Base-by-base conservation (phyloP, 2,329 filamentous ascomycete species). In the Paraphaeosphaeria sporulosa region DNA sequence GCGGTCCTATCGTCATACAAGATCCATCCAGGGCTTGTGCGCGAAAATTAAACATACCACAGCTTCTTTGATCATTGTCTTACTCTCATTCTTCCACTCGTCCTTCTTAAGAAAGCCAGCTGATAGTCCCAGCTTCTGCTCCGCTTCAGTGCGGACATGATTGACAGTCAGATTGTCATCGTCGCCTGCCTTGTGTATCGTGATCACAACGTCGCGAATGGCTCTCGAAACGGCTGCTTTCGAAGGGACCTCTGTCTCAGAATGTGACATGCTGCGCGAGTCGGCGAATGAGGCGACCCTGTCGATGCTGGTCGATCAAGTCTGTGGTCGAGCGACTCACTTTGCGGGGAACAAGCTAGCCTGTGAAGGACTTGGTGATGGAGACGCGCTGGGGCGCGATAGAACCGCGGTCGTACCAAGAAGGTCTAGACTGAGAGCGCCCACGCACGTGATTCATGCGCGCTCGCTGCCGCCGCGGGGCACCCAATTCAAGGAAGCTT, bases 141-240 rank as follows among this genome's bases (percentile, higher is more conserved):
- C 86, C 4, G 82, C 83, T 25, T 80, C 80, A 32, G 78, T 69
- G 51, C 87, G 84, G 53, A 88, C 83, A 57, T 80, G 80, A 63
- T 86, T 88, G 55, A 88, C 79, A 0, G 87, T 88, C 62, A 88
- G 73, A 53, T 86, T 81, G 6, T 86, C 82, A 34, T 76, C 71
- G 21, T 84, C 76, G 57, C 76, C 77, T 2, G 69, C 65, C 55
- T 78, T 78, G 69, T 81, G 71, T 13, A 80, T 71, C 3, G 74
- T 66, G 48, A 76, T 71, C 40, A 83, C 81, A 30, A 78, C 73
- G 59, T 79, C 69, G 58, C 75, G 76, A 13, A 85, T 70, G 27
- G 76, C 76, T 51, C 70, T 63, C 46, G 80, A 73, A 55, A 84
- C 77, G 9, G 67, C 63, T 4, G 65, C 66, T 54, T 81, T 76